A percentile compares a stretch with the other conserved stretches of the same genome.
These are phyloP conservation scores for Mycosphaerella sp. DNA, from an alignment of 2,329 filamentous ascomycete species.

Conservation along the genomic window DNA sequence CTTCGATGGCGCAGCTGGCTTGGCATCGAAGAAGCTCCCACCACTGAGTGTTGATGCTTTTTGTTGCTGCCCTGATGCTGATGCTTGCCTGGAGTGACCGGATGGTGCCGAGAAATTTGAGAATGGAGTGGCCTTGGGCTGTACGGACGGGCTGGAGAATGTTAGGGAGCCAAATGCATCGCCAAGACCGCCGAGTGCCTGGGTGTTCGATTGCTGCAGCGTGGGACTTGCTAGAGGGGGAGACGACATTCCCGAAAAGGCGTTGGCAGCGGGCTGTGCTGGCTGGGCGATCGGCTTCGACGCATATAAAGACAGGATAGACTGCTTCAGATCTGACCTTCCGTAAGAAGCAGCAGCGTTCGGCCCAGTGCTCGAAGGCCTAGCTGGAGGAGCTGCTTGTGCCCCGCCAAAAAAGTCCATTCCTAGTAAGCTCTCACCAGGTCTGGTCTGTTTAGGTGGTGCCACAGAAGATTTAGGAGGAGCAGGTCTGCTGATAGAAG, in stretches of 20 bases:
- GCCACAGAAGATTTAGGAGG: slow-evolving; percentile 30
- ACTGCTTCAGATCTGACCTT: slow-evolving; percentile 91
- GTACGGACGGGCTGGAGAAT: slow-evolving; percentile 48
- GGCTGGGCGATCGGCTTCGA: slow-evolving; percentile 65
- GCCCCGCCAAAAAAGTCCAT: slow-evolving; percentile 82
- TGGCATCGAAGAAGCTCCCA: slow-evolving; percentile 76
- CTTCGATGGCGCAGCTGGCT: slow-evolving; percentile 43
- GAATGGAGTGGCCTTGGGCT: slow-evolving; percentile 57
- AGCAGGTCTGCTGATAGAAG: slow-evolving; percentile 55
- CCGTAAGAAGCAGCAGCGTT: slow-evolving; percentile 50
- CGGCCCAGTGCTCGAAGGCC: slow-evolving; percentile 72
- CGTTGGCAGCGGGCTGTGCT: slow-evolving; percentile 36
- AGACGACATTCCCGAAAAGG: slow-evolving; percentile 65
- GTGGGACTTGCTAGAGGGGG: slow-evolving; percentile 38
- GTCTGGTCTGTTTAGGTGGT: slow-evolving; percentile 57
- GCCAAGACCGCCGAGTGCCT: slow-evolving; percentile 55
- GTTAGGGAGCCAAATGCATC: slow-evolving; percentile 73
- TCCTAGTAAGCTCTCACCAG: slow-evolving; percentile 78
- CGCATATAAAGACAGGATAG: slow-evolving; percentile 90
- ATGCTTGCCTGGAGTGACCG: slow-evolving; percentile 43
- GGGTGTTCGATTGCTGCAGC: slow-evolving; percentile 23
- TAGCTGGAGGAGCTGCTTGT: slow-evolving; percentile 59
- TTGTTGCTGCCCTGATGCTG: slow-evolving; percentile 9
- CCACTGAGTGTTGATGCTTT: slow-evolving; percentile 51
- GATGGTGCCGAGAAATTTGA: slow-evolving; percentile 54